These are phyloP conservation scores for Ascocoryne sarcoides DNA, from an alignment of 2,329 filamentous ascomycete genomes.

Conservation along the genomic window DNA sequence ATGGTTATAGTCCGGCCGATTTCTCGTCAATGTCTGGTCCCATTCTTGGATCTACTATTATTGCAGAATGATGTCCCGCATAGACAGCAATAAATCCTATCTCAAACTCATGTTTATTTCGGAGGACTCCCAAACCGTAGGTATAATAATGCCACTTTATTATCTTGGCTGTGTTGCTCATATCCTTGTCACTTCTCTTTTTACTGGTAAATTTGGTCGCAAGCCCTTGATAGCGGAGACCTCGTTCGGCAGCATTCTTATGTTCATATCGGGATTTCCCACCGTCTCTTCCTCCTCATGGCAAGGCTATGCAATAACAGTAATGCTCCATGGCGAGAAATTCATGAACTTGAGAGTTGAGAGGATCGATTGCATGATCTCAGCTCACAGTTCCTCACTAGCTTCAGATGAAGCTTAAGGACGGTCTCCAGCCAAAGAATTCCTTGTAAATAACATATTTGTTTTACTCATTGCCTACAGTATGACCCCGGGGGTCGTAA, in stretches of 20 bases:
- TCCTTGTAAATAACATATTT: too few relatives aligned
- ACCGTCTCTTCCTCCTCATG: slow-evolving; percentile 32
- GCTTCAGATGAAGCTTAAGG: slow-evolving; percentile 47
- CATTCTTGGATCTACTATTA: not conserved
- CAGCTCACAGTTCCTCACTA: slow-evolving; percentile 50
- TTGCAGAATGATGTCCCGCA: slow-evolving; percentile 61
- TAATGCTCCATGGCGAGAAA: slow-evolving; percentile 29
- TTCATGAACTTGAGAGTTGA: slow-evolving; percentile 49
- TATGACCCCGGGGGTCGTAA: too few relatives aligned
- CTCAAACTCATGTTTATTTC: slow-evolving; percentile 47
- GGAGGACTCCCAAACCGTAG: slow-evolving; percentile 42
- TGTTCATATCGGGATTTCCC: slow-evolving; percentile 49
- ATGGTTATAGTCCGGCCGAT: slow-evolving; percentile 73
- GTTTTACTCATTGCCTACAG: too few relatives aligned
- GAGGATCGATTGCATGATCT: slow-evolving; percentile 52
- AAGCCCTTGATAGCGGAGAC: slow-evolving; percentile 46
- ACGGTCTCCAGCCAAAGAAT: too few relatives aligned
- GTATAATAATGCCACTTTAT: slow-evolving; percentile 52
- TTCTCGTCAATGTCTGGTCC: not conserved
- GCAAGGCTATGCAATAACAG: slow-evolving; percentile 39
- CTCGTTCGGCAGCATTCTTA: slow-evolving; percentile 47
- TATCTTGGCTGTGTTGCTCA: slow-evolving; percentile 53
- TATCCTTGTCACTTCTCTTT: slow-evolving; percentile 45
- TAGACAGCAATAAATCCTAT: slow-evolving; percentile 48
- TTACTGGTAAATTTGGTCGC: slow-evolving; percentile 44